These are phyloP conservation scores for Aspergillus hiratsukae DNA, from an alignment of 2,329 filamentous ascomycete genomes.

Conservation along the genomic window DNA sequence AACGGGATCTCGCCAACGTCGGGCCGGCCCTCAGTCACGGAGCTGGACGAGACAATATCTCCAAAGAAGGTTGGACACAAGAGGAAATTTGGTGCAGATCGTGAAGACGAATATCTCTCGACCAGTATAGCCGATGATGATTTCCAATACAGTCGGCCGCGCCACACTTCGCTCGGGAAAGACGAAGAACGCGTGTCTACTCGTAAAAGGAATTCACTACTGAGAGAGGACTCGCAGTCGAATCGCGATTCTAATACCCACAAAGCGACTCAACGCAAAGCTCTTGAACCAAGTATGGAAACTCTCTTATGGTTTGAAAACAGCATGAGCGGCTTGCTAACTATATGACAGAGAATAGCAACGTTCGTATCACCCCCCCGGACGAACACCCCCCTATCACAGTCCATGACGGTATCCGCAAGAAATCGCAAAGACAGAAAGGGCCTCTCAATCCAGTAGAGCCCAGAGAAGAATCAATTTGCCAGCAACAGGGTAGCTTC, in stretches of 20 bases:
- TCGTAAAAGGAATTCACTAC: constrained; percentile 9
- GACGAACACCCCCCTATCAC: constrained; percentile 14
- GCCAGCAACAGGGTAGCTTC: neutral
- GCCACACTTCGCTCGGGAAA: constrained; percentile 14
- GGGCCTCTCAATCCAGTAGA: neutral
- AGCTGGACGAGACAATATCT: constrained; percentile 5
- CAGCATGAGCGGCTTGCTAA: neutral
- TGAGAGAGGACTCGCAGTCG: constrained; percentile 13
- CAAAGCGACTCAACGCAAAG: constrained; percentile 26
- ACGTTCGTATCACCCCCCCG: constrained; percentile 40
- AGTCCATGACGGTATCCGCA: neutral
- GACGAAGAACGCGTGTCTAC: constrained; percentile 5
- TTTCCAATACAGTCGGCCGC: constrained; percentile 31
- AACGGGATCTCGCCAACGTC: neutral
- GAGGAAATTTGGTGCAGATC: constrained; percentile 53
- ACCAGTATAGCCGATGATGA: constrained; percentile 23
- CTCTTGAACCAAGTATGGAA: constrained; percentile 40
- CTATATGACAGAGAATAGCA: constrained; percentile 44
- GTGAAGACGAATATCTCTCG: constrained; percentile 38
- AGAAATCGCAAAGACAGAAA: neutral
- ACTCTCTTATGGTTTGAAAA: neutral
- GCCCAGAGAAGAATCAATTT: neutral
- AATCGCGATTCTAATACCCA: constrained; percentile 12
- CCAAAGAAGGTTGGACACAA: constrained; percentile 49
- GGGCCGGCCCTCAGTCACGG: constrained; percentile 1